Evolutionary conservation across 345 rosid genomes (phyloP).

Genomic region (Firmiana major): DNA sequence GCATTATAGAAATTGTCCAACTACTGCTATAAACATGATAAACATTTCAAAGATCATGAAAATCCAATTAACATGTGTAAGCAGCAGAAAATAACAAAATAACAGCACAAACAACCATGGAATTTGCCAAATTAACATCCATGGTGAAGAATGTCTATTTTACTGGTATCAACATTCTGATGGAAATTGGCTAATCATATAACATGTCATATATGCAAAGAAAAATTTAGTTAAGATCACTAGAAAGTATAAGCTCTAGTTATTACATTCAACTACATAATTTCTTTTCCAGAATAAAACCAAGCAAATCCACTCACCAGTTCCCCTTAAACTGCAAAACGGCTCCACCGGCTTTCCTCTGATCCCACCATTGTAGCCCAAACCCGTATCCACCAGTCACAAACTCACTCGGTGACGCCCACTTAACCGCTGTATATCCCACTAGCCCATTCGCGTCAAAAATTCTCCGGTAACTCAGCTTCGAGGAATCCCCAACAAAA

Average conservation of each 20-base stretch:
- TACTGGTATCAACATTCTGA: no score
- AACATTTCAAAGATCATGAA: not conserved
- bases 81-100: not conserved
- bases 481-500: conserved; percentile 30
- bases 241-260: not conserved
- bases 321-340: conserved; percentile 73
- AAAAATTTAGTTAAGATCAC: not conserved
- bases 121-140: not conserved
- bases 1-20: not conserved
- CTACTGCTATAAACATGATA: not conserved
- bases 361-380: conserved; percentile 91
- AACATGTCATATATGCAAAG: not conserved
- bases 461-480: conserved; percentile 40
- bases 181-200: no score
- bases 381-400: conserved; percentile 85
- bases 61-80: not conserved
- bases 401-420: conserved; percentile 87
- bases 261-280: not conserved
- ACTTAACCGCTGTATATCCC: conserved; percentile 65
- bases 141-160: not conserved
- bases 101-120: not conserved
- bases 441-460: conserved; percentile 74
- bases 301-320: conserved; percentile 46
- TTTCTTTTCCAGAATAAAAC: not conserved
- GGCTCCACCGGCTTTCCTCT: conserved; percentile 61